These are phyloP conservation scores for Parathielavia hyrcaniae DNA, from an alignment of 495 filamentous ascomycete genomes.

Conservation along the genomic window DNA sequence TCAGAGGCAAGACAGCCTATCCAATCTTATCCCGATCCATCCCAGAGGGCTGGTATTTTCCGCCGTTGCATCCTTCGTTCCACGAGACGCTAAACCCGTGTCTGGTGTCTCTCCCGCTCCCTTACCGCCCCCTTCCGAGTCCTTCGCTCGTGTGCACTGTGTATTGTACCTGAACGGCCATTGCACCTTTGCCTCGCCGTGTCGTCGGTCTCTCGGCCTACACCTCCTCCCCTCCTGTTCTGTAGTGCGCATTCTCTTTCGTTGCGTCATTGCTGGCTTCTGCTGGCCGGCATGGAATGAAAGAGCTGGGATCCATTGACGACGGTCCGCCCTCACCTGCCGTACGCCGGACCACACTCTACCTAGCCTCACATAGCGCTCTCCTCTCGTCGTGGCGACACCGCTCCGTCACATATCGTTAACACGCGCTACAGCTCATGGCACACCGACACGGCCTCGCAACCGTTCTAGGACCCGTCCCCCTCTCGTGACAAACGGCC, in stretches of 20 bases:
- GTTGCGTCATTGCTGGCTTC: not conserved
- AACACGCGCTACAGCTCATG: conserved; percentile 28
- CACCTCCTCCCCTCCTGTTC: not conserved
- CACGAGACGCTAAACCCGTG: conserved; percentile 18
- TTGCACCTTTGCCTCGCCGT: not conserved
- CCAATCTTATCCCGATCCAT: conserved; percentile 9
- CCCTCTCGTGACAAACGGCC: conserved; percentile 26
- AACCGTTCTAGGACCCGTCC: conserved; percentile 30
- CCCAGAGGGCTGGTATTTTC: conserved; percentile 15
- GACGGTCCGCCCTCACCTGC: not conserved
- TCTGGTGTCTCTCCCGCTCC: conserved; percentile 2
- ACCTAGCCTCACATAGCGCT: too few species aligned
- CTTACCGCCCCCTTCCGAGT: not conserved
- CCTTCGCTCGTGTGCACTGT: not conserved
- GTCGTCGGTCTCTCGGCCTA: not conserved
- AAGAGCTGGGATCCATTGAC: conserved; percentile 7
- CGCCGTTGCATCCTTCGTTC: conserved; percentile 19
- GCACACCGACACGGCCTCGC: conserved; percentile 28
- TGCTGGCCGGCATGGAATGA: conserved; percentile 10
- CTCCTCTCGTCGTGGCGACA: not conserved
- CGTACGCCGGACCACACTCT: not conserved
- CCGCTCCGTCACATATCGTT: conserved; percentile 4
- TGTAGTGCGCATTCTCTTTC: not conserved
- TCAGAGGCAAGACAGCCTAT: conserved; percentile 11
- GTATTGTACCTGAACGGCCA: not conserved